Evolutionary conservation across 2,329 filamentous ascomycete species (phyloP), one percentile per base, ranked within the genome.

Genomic region (Venturiaceae sp.): DNA sequence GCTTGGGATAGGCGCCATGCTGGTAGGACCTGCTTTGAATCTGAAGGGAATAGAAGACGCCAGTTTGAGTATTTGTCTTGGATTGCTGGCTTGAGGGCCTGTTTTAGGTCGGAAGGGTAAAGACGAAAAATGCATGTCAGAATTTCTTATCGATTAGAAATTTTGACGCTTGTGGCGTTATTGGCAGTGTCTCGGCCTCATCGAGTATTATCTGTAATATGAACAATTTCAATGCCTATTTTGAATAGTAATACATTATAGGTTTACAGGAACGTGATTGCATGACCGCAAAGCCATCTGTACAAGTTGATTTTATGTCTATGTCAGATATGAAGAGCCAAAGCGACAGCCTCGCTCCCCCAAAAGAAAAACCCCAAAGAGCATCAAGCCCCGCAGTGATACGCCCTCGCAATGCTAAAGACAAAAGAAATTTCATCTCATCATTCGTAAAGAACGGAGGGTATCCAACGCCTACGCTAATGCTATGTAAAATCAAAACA

Each of bases 21-120:
- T 80, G 64, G 68, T 73, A 64, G 73, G 73, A 70, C 87, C 87
- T 72, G 87, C 88, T 79, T 95, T 96, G 76, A 95, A 95, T 75
- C 92, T 81, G 69, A 87, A 95, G 3, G 92, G 90, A 21, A 61
- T 53, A 54, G 57, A 33, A 16, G 21, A 26, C 32, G 57, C 57
- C 57, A 58, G 52, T 32, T 53, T 53, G 28, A 30, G 23, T 30
- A 16, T 50, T 30, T 5, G 13, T 44, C 13, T 28, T 50, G 44
- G 14, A 19, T n/a, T 14, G 14, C 37, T 7, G 37, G n/a, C 21
- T 21, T 3, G n/a, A n/a, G n/a, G n/a, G n/a, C n/a, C n/a, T 16
- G 44, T 2, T 30, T n/a, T n/a, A 16, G 44, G 44, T 16, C 26
- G 28, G 14, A n/a, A 50, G 11, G 44, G 26, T 50, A n/a, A 9